phyloP scores from a whole-genome alignment of 148 eudicot species.

The Vaccinium vitisidaea region DNA sequence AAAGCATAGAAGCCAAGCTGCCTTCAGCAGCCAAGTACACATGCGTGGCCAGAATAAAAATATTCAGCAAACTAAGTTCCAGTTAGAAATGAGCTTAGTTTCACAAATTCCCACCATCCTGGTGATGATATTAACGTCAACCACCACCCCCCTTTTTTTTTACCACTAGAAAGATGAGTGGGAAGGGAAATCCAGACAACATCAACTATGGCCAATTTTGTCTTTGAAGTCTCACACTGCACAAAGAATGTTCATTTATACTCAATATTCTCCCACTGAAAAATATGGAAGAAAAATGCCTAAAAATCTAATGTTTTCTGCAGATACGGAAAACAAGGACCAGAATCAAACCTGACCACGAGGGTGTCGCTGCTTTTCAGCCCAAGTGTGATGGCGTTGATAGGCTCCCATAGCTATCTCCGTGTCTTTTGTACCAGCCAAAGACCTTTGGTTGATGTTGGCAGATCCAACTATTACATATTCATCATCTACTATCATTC shows the following conservation, averaged over 20 bases:
- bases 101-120: background rate
- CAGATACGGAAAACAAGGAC: conserved; percentile 3
- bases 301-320: background rate
- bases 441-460: conserved; percentile 53
- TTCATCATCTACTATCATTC: conserved; percentile 59
- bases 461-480: conserved; percentile 50
- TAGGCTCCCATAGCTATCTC: conserved; percentile 56
- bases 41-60: too few relatives aligned
- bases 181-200: background rate
- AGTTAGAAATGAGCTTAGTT: background rate
- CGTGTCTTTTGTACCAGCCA: conserved; percentile 53
- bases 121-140: background rate
- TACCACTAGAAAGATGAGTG: background rate
- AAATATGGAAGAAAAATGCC: background rate
- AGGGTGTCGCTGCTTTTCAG: conserved; percentile 26
- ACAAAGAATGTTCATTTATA: background rate
- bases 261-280: background rate
- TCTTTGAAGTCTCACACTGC: background rate
- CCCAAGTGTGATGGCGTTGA: conserved; percentile 43
- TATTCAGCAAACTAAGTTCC: too few relatives aligned
- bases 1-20: background rate
- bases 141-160: background rate
- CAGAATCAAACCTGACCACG: conserved; percentile 21
- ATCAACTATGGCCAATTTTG: background rate
- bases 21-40: too few relatives aligned